Percentiles rank a stretch among this genome's conserved stretches.
Conservation (phyloP, 2,329 filamentous ascomycete species). For the Nemania abortiva region DNA sequence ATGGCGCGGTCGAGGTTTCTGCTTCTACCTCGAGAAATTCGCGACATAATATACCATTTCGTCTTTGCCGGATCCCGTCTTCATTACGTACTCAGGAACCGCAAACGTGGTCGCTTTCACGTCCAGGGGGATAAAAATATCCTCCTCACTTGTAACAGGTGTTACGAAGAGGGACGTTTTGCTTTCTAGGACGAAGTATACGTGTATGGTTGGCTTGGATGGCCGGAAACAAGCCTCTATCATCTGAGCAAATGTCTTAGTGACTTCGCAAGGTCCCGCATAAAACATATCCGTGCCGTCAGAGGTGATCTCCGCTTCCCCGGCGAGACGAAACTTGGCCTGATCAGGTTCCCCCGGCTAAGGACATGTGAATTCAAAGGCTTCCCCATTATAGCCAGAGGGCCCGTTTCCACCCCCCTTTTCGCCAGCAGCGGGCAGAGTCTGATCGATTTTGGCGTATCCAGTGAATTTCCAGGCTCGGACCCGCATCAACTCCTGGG, state of each 20-base stretch:
- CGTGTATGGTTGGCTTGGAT: background rate
- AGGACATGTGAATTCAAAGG: background rate
- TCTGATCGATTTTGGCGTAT: background rate
- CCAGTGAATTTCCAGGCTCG: background rate
- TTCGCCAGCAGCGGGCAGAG: background rate
- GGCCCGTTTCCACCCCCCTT: background rate
- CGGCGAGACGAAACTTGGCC: too few relatives aligned
- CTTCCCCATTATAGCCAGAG: background rate
- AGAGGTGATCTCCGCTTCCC: background rate
- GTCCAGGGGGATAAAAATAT: background rate
- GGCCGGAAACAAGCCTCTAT: background rate
- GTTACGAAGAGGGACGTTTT: background rate
- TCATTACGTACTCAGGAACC: background rate
- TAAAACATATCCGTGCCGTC: conserved; percentile 1
- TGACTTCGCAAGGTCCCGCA: conserved; percentile 5
- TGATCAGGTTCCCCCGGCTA: background rate
- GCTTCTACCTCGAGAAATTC: conserved; percentile 9
- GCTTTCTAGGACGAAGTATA: conserved; percentile 9
- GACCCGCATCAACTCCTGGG: background rate
- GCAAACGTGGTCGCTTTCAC: background rate
- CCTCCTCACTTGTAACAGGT: background rate
- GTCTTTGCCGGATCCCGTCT: conserved; percentile 16
- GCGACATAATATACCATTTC: background rate
- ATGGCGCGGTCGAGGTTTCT: background rate
- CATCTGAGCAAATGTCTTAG: background rate